Evolutionary conservation across 2,329 filamentous ascomycete species (phyloP), one percentile per base, ranked within the genome.

Genomic region (Truncatella angustata): DNA sequence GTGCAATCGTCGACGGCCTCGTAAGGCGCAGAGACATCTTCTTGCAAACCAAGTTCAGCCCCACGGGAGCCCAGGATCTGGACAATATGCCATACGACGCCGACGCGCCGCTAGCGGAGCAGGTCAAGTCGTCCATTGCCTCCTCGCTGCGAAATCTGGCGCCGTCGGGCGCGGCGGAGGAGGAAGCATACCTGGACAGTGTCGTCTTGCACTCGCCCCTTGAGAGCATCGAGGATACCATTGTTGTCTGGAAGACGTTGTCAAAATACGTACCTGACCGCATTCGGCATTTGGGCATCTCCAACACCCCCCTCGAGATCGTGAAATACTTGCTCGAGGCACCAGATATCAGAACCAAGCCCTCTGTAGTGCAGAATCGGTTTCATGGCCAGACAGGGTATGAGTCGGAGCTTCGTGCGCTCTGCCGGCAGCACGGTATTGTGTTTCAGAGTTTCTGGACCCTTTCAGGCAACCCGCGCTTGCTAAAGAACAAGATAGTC

Each of bases 41-140:
- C 64, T 82, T 89, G 63, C 90, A 95, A 78, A 92, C 90, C n/a
- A 94, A 93, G 67, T 94, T 87, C 72, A 90, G 87, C 1, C 78
- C 86, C 0, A 67, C 82, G 4, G 68, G 69, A 14, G 84, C 82
- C 21, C 88, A 92, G 65, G 81, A 86, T 61, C 72, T 72, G 2
- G 62, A 69, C 20, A 68, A 82, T 45, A 75, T 84, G 69, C 87
- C 87, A 0, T 90, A 90, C 66, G 75, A 86, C 60, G 67, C 80
- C 1, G 64, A 73, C 2, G 75, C 78, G 10, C 75, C 84, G 1
- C 68, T 91, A 23, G 73, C 74, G 12, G 76, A 85, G 16, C 86
- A 92, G 67, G 80, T 92, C 16, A 77, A 79, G 58, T 73, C 81
- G 35, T 91, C 88, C 0, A 73, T 94, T 35, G 73, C 76, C 39